Base-by-base conservation (phyloP, 768 basidiomycete species). In the Mycena latifolia region DNA sequence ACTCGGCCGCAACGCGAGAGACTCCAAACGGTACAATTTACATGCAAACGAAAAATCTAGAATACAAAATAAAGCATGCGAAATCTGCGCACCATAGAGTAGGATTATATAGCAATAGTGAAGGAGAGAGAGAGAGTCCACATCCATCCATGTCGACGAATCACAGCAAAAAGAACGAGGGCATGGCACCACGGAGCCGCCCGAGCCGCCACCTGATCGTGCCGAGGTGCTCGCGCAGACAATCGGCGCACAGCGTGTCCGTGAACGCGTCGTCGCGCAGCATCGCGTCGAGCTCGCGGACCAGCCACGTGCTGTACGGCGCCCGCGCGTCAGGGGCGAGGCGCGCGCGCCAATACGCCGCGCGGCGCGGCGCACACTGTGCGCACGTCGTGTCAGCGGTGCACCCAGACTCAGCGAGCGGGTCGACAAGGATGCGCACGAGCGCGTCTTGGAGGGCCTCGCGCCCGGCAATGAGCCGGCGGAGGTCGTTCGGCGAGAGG, bases 381-480 rank as follows among this genome's bases (percentile, higher is more conserved):
- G 73, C 58, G 63, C 63, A 50, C 65, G 63, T 22, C 24, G 45
- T 28, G 50, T 61, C 54, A 47, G 46, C 22, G 54, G 41, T 28
- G 28, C 57, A 50, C 24, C 51, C 52, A 59, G 65, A 6, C 63
- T 64, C 70, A 35, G 65, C 25, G 47, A 70, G 65, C 25, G 71
- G 71, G 29, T 71, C 67, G 25, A 71, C 24, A 24, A 68, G 5
- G 48, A 72, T 66, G 14, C 59, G 57, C 11, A 71, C 47, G 43
- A 72, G 71, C 24, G 60, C 55, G 28, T 76, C 72, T 33, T 77
- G 74, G 1, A 80, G 72, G 24, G 65, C 60, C 61, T 79, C 76
- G 18, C 76, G 75, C 7, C 80, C 79, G 6, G 74, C 66, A 56
- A 79, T 69, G 46, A 80, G 55, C 25, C 76, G 72, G 27, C 77